Percentiles rank a stretch among this genome's conserved stretches.
phyloP scores from a whole-genome alignment of 768 basidiomycete genomes.

The Neoboletus brunneissimus region DNA sequence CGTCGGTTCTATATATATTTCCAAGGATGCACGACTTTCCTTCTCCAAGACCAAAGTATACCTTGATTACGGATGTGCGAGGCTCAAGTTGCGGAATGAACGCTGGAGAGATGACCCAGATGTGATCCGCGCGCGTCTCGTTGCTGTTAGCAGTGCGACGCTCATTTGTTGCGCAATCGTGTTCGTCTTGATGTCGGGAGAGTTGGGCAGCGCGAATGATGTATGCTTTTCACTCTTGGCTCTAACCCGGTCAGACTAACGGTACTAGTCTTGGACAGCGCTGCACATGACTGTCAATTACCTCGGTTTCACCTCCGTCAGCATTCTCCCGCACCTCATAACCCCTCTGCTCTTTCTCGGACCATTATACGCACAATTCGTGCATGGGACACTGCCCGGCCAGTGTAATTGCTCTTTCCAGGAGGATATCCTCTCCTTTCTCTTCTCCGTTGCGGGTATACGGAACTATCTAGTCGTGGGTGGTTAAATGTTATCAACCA shows the following conservation, averaged over 20 bases:
- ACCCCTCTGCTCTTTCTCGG: constrained; percentile 76
- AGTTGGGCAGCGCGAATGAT: constrained; percentile 15
- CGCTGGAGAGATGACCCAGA: constrained; percentile 79
- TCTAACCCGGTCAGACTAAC: constrained; percentile 6
- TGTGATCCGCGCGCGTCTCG: constrained; percentile 77
- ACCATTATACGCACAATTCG: constrained; percentile 60
- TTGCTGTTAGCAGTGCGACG: constrained; percentile 65
- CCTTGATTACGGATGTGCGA: constrained; percentile 27
- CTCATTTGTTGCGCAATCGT: constrained; percentile 53
- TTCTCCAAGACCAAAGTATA: constrained; percentile 37
- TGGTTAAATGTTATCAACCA: constrained; percentile 1
- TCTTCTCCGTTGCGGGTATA: constrained; percentile 55
- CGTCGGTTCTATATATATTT: constrained; percentile 81
- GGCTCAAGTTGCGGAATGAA: constrained; percentile 38
- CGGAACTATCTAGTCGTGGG: constrained; percentile 65
- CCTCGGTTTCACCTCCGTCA: constrained; percentile 38
- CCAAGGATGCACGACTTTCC: constrained; percentile 57
- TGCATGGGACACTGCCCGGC: constrained; percentile 49
- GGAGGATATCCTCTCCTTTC: constrained; percentile 36
- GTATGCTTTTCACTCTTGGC: constrained; percentile 10
- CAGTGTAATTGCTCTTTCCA: constrained; percentile 49
- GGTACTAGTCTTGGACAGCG: constrained; percentile 17
- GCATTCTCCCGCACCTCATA: constrained; percentile 53
- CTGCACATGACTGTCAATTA: constrained; percentile 35
- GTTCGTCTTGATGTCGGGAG: constrained; percentile 38